These are phyloP conservation scores for Diplodia scrobiculata DNA, from an alignment of 2,329 filamentous ascomycete species.

Conservation along the genomic window DNA sequence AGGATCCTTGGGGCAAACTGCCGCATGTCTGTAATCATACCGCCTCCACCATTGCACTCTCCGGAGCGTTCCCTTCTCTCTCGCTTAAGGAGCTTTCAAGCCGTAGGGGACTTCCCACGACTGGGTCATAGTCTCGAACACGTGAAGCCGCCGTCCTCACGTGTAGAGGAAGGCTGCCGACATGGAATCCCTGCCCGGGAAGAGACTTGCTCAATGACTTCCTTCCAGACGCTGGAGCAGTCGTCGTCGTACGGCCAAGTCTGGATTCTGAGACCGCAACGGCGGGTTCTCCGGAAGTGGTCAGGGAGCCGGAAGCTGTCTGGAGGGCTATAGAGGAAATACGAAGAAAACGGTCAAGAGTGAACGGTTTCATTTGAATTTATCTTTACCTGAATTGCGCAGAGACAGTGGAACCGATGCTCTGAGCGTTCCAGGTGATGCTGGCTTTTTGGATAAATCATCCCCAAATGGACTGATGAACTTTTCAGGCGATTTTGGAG, in stretches of 20 bases:
- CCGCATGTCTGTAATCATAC: background rate
- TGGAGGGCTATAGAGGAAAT: conserved; percentile 1
- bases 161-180: background rate
- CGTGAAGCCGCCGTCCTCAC: background rate
- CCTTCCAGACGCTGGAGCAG: background rate
- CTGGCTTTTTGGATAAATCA: conserved; percentile 10
- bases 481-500: background rate
- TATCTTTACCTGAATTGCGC: conserved; percentile 18
- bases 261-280: background rate
- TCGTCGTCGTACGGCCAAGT: background rate
- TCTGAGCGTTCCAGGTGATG: conserved; percentile 22
- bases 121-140: background rate
- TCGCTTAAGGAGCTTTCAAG: background rate
- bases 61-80: background rate
- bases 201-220: background rate
- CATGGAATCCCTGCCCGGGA: background rate
- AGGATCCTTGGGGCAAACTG: background rate
- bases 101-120: background rate
- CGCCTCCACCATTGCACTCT: background rate
- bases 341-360: conserved; percentile 4
- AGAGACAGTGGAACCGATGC: conserved; percentile 13
- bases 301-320: background rate
- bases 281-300: background rate
- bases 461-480: background rate
- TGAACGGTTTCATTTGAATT: conserved; percentile 9